These are phyloP conservation scores for Kentomonas sorsogonicus DNA, from an alignment of 208 protist species.

Conservation along the genomic window DNA sequence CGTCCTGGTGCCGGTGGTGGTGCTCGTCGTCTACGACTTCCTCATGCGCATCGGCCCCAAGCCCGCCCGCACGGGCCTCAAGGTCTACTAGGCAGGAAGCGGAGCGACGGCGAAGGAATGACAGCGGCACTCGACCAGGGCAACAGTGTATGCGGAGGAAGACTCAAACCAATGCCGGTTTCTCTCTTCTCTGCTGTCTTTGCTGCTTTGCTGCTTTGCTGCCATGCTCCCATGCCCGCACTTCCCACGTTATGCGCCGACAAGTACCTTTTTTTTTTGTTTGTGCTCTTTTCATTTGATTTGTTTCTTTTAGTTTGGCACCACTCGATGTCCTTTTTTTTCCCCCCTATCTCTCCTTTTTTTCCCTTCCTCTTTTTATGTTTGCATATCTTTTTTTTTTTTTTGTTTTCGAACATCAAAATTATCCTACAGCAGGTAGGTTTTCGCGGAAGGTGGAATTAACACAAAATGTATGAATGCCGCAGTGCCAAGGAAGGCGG, in stretches of 20 bases:
- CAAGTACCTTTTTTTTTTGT: background rate
- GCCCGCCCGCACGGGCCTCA: conserved; percentile 42
- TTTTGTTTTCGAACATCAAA: conserved; percentile 1
- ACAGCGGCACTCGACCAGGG: background rate
- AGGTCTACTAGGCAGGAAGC: conserved; percentile 19
- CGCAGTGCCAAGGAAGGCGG: too few relatives aligned
- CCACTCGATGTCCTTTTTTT: background rate
- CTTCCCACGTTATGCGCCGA: background rate
- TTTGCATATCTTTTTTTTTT: background rate
- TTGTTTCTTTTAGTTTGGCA: background rate
- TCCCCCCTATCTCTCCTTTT: background rate
- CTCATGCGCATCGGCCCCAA: conserved; percentile 50
- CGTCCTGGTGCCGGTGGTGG: conserved; percentile 39
- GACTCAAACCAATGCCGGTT: background rate
- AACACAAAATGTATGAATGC: too few relatives aligned
- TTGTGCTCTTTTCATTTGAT: background rate
- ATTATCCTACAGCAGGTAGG: too few relatives aligned
- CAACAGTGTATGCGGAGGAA: background rate
- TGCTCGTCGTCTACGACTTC: conserved; percentile 54
- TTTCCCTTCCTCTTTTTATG: background rate
- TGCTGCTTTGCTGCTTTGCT: background rate
- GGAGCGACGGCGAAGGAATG: background rate
- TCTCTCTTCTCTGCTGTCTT: conserved; percentile 5
- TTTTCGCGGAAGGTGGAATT: too few relatives aligned
- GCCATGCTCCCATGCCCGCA: background rate